phyloP scores from a whole-genome alignment of 192 early-diverging fungal genomes.

The Entomortierella lignicola region DNA sequence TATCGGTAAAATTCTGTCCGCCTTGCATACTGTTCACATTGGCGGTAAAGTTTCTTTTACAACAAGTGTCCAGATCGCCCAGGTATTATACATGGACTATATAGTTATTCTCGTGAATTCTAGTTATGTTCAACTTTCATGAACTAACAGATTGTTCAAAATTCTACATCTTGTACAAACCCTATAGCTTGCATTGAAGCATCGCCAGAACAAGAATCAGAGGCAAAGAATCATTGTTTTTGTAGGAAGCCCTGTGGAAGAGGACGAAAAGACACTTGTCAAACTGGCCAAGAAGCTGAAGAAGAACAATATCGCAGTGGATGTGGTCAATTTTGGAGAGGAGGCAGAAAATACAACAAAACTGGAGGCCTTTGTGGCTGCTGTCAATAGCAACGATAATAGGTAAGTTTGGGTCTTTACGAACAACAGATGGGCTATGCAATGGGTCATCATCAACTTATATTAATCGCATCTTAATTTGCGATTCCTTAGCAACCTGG shows the following conservation, averaged over 20 bases:
- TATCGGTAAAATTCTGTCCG: conserved; percentile 89
- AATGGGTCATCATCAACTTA: too few species aligned
- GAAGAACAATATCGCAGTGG: conserved; percentile 97
- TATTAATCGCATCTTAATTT: not conserved
- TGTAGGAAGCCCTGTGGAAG: conserved; percentile 87
- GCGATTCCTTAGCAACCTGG: conserved; percentile 74
- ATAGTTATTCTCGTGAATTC: not conserved
- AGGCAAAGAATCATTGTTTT: conserved; percentile 94
- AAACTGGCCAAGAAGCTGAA: conserved; percentile 96
- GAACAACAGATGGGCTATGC: too few species aligned
- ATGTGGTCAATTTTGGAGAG: conserved; percentile 97
- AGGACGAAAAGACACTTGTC: conserved; percentile 88
- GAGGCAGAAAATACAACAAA: conserved; percentile 88
- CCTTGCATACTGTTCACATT: conserved; percentile 82
- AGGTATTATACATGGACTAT: conserved; percentile 60
- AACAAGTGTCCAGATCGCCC: conserved; percentile 95
- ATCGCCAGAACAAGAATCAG: conserved; percentile 97
- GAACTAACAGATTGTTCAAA: not conserved
- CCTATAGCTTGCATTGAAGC: conserved; percentile 89
- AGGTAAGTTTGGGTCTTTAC: conserved; percentile 71
- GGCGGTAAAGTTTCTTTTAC: conserved; percentile 80
- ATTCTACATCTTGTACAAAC: not conserved
- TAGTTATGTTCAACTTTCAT: not conserved
- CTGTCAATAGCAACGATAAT: conserved; percentile 94
- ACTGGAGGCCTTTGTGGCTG: conserved; percentile 89